Evolutionary conservation across 768 basidiomycete genomes (phyloP).

Genomic region (Fibroporia radiculosa): DNA sequence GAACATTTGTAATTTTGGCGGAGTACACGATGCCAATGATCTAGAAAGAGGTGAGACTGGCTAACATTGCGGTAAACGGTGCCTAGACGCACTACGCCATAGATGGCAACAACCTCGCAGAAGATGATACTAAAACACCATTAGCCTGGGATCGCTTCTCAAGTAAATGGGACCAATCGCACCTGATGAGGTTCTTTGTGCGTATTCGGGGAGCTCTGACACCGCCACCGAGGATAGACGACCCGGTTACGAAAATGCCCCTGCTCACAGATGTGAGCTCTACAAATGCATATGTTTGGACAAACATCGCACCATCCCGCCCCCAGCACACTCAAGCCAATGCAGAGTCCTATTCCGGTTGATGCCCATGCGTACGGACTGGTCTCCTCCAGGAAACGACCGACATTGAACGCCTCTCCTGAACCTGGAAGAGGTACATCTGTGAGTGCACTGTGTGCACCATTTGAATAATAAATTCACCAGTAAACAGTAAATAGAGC

Average conservation of each 20-base stretch:
- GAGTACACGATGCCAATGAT: conserved; percentile 98
- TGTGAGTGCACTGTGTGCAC: neutral
- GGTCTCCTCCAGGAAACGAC: conserved; percentile 88
- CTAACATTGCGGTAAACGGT: neutral
- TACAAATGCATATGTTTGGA: neutral
- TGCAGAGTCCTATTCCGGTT: conserved; percentile 85
- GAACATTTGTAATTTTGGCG: conserved; percentile 58
- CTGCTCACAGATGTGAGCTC: conserved; percentile 35
- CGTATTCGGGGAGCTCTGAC: conserved; percentile 88
- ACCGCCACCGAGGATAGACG: conserved; percentile 95
- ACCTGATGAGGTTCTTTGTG: conserved; percentile 98
- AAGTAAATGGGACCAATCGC: too few species aligned
- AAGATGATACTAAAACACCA: conserved; percentile 76
- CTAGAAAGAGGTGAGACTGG: conserved; percentile 28
- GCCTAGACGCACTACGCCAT: conserved; percentile 69
- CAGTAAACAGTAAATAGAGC: conserved; percentile 86
- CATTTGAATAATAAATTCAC: conserved; percentile 34
- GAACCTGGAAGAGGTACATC: conserved; percentile 42
- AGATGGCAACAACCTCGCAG: conserved; percentile 99
- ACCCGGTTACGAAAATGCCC: conserved; percentile 96
- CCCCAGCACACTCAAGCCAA: conserved; percentile 88
- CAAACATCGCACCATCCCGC: conserved; percentile 74
- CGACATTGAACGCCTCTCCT: conserved; percentile 90
- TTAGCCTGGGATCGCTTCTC: neutral
- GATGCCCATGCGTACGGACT: conserved; percentile 92